Percentiles rank a stretch among this genome's conserved stretches.
Evolutionary conservation across 2,329 filamentous ascomycete genomes (phyloP).

Genomic region (Verticillium longisporum): DNA sequence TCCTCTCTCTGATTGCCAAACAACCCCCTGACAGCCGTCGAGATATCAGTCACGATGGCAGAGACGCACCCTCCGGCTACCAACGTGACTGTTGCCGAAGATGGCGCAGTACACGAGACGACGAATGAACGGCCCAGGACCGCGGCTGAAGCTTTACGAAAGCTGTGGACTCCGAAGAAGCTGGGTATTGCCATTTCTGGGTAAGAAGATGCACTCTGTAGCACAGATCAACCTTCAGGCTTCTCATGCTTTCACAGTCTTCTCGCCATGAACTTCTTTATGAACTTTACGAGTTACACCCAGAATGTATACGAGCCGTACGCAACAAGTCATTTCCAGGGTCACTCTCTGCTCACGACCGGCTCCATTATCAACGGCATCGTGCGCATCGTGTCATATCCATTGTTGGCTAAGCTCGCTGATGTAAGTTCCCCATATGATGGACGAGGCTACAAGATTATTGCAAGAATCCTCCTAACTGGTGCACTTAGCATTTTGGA

Average conservation of each 20-base stretch:
- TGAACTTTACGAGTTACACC: slow-evolving; percentile 22
- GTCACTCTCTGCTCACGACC: slow-evolving; percentile 41
- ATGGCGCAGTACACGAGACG: neutral
- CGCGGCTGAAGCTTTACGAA: neutral
- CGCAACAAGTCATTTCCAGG: slow-evolving; percentile 30
- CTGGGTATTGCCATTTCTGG: neutral
- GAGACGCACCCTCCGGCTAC: neutral
- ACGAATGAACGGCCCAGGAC: neutral
- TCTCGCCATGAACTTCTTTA: slow-evolving; percentile 22
- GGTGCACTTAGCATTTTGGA: slow-evolving; percentile 43
- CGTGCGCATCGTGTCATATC: slow-evolving; percentile 46
- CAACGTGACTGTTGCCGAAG: neutral
- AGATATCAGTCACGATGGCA: neutral
- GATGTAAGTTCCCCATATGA: slow-evolving; percentile 24
- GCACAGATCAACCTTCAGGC: neutral
- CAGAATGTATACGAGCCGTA: slow-evolving; percentile 23
- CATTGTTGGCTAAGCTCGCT: slow-evolving; percentile 53
- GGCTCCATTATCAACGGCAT: slow-evolving; percentile 40
- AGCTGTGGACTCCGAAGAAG: slow-evolving; percentile 2
- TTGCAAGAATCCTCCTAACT: slow-evolving; percentile 22
- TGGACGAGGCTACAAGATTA: neutral
- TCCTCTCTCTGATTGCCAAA: too few species aligned
- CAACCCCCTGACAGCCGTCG: too few species aligned
- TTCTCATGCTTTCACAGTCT: slow-evolving; percentile 13
- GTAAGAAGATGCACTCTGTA: neutral